Conservation (phyloP, 305 asterid species). For the Fraxinus nigra region DNA sequence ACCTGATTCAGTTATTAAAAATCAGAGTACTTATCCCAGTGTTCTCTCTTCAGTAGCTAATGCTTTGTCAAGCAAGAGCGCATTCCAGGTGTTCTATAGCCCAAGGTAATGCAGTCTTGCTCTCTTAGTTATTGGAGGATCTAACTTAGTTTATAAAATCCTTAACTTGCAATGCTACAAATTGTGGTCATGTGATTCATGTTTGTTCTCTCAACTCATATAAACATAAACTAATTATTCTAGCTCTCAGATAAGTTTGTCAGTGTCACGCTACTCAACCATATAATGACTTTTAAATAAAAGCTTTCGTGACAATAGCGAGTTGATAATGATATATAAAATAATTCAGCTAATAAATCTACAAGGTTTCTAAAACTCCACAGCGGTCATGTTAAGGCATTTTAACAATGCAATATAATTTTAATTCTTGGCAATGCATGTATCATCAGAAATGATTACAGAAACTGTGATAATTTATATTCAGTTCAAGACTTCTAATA, state of each 20-base stretch:
- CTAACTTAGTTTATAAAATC: background rate
- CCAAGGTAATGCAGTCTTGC: slow-evolving; percentile 57
- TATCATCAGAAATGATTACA: background rate
- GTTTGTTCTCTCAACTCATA: background rate
- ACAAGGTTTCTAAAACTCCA: background rate
- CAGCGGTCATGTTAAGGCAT: background rate
- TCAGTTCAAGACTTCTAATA: background rate
- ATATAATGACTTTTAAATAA: background rate
- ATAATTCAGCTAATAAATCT: background rate
- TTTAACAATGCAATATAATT: background rate
- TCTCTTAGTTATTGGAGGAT: background rate
- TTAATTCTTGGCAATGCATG: background rate
- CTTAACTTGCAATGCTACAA: background rate
- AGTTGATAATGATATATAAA: background rate
- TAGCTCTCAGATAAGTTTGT: background rate
- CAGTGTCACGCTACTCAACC: background rate
- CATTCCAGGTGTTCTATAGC: slow-evolving; percentile 70
- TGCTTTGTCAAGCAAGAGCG: slow-evolving; percentile 53
- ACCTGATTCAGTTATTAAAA: slow-evolving; percentile 73
- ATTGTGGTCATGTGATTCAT: background rate
- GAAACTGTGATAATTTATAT: background rate
- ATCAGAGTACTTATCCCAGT: slow-evolving; percentile 64
- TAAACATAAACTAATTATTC: background rate
- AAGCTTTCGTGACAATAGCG: background rate
- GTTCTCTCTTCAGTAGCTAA: slow-evolving; percentile 75